Percentiles rank a stretch among this genome's conserved stretches.
phyloP scores from a whole-genome alignment of 2,329 filamentous ascomycete genomes.

The Cordyceps pruinosa region DNA sequence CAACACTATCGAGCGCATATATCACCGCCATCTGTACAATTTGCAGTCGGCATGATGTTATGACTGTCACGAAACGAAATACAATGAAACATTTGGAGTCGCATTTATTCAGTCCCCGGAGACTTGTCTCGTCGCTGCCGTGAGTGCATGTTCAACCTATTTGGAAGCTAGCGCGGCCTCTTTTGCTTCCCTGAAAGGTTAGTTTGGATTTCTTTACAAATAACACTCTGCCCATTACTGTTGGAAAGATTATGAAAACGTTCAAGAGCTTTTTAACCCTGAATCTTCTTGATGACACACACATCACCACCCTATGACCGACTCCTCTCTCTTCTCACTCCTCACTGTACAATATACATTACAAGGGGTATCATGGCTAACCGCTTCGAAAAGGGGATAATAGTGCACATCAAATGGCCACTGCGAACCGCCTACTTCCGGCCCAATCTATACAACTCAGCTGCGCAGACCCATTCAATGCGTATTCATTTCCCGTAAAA shows the following conservation, averaged over 20 bases:
- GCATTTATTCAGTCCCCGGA: background rate
- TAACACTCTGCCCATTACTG: constrained; percentile 17
- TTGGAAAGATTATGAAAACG: constrained; percentile 50
- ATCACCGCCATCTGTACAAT: constrained; percentile 39
- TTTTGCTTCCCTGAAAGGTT: constrained; percentile 35
- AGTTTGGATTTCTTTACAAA: constrained; percentile 25
- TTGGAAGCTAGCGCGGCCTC: background rate
- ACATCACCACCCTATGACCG: constrained; percentile 53
- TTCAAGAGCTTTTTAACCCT: constrained; percentile 65
- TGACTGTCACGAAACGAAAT: constrained; percentile 23
- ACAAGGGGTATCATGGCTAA: constrained; percentile 35
- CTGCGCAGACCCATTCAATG: background rate
- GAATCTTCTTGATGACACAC: constrained; percentile 51
- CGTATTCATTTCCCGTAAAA: constrained; percentile 34
- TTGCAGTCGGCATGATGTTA: constrained; percentile 20
- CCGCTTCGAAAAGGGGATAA: background rate
- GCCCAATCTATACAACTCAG: background rate
- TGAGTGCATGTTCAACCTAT: constrained; percentile 9
- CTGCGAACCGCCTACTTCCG: background rate
- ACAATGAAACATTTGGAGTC: constrained; percentile 20
- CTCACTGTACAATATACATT: constrained; percentile 16
- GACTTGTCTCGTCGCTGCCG: background rate
- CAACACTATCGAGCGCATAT: constrained; percentile 38
- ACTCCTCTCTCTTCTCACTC: constrained; percentile 12
- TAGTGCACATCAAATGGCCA: background rate